Base-by-base conservation (phyloP, 2,329 filamentous ascomycete species). In the Neurospora crassa region DNA sequence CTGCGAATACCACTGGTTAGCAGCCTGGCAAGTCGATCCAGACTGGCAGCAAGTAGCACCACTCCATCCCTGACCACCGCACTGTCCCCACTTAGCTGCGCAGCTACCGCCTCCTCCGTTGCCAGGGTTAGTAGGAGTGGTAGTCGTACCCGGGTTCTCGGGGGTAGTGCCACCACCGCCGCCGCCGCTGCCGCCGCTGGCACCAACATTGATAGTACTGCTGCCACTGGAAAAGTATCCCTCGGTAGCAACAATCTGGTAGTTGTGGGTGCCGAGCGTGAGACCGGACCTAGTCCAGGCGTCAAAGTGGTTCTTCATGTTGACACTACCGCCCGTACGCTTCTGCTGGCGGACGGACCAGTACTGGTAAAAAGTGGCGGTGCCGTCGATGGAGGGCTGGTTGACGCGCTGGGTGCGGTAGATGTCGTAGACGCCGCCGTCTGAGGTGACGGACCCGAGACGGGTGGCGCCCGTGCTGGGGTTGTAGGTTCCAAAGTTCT, bases 181-280 rank as follows among this genome's bases (percentile, higher is more conserved):
- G 20, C 74, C 75, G 3, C 74, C 75, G 3, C 74, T 69, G 12
- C 75, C 74, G 42, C 75, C 73, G 72, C 74, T 74, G 16, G 72
- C 71, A 34, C 78, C 75, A 43, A 80, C 77, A 7, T 74, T 77
- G 71, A 87, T 84, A 45, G 77, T 79, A 67, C 84, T 79, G 53
- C 79, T 81, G 12, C 85, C 85, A 73, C 79, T 83, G 77, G 84
- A 85, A 73, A 82, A 80, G 78, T 86, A 86, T 1, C 84, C 85
- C 78, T 87, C 85, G 4, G 83, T 85, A 7, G 85, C 85, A 4
- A 86, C 78, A 72, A 88, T 86, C 82, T 84, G 82, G 79, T 87
- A 87, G 78, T 87, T 80, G 76, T 84, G 82, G 68, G 76, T 79
- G 5, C 85, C 85, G 12, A 87, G 76, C 53, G 78, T 79, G 76